phyloP scores from a whole-genome alignment of 345 rosid genomes.

The Populus alba region DNA sequence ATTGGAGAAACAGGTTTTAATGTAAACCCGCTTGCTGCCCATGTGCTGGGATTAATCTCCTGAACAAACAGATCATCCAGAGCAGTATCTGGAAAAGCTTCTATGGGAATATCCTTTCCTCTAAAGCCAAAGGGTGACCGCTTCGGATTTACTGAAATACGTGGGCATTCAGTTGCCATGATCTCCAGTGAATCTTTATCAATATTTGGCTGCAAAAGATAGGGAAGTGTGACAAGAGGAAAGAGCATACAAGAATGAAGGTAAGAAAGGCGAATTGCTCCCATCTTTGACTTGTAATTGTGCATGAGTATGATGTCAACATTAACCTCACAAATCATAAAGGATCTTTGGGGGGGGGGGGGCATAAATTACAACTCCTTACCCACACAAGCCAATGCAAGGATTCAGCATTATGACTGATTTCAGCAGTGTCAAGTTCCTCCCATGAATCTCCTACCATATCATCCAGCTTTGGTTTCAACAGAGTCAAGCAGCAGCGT shows the following conservation, averaged over 20 bases:
- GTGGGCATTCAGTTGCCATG: constrained; percentile 65
- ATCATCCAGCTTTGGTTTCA: constrained; percentile 70
- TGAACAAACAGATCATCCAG: constrained; percentile 57
- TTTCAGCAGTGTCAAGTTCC: constrained; percentile 70
- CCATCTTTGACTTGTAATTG: too few relatives aligned
- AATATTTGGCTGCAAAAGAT: constrained; percentile 59
- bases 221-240: not conserved
- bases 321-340: not conserved
- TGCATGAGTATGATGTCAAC: not conserved
- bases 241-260: not conserved
- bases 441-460: constrained; percentile 87
- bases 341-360: not conserved
- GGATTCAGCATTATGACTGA: constrained; percentile 72
- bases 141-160: constrained; percentile 74
- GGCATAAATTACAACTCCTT: constrained; percentile 17
- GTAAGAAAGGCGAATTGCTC: not conserved
- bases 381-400: constrained; percentile 94
- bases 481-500: constrained; percentile 55
- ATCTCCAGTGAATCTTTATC: constrained; percentile 58
- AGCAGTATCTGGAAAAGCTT: constrained; percentile 51
- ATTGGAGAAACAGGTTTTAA: constrained; percentile 30
- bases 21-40: constrained; percentile 38
- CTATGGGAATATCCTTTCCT: constrained; percentile 53
- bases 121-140: constrained; percentile 56
- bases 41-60: constrained; percentile 63